A percentile compares a stretch with the other conserved stretches of the same genome.
These are phyloP conservation scores for Entonaema liquescens DNA, from an alignment of 495 filamentous ascomycete species.

Conservation along the genomic window DNA sequence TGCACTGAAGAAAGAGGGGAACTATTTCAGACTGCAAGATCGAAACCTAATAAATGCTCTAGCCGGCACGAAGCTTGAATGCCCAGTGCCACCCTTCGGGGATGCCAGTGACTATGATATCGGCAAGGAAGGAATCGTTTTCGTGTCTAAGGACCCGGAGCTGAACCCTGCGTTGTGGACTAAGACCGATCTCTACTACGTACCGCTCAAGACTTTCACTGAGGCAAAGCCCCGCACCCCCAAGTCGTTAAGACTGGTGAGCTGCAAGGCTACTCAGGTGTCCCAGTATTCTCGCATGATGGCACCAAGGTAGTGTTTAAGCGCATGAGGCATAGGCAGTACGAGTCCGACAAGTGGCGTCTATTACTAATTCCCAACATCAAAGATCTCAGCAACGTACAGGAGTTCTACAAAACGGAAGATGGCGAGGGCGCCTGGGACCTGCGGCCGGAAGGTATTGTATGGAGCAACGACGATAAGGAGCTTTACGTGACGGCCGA, in stretches of 20 bases:
- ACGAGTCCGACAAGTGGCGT: slow-evolving; percentile 88
- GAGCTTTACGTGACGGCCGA: slow-evolving; percentile 74
- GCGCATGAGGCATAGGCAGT: slow-evolving; percentile 79
- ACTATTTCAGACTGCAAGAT: slow-evolving; percentile 51
- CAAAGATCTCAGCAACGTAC: slow-evolving; percentile 65
- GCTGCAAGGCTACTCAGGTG: slow-evolving; percentile 75
- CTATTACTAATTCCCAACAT: slow-evolving; percentile 72
- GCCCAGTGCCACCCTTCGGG: slow-evolving; percentile 67
- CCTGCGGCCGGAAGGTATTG: slow-evolving; percentile 68
- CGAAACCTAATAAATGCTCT: slow-evolving; percentile 66
- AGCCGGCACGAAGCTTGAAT: slow-evolving; percentile 63
- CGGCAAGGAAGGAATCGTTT: slow-evolving; percentile 68
- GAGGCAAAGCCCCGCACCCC: slow-evolving; percentile 55
- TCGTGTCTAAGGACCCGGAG: slow-evolving; percentile 84
- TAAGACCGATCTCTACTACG: slow-evolving; percentile 77
- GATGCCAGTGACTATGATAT: slow-evolving; percentile 66
- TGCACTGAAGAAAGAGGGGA: slow-evolving; percentile 59
- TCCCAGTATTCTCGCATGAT: slow-evolving; percentile 78
- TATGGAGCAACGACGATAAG: slow-evolving; percentile 71
- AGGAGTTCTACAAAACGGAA: slow-evolving; percentile 68
- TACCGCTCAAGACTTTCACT: slow-evolving; percentile 68
- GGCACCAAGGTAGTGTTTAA: slow-evolving; percentile 81
- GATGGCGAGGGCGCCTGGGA: slow-evolving; percentile 75
- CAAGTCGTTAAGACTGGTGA: slow-evolving; percentile 57
- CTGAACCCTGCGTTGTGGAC: slow-evolving; percentile 83